Percentiles rank a stretch among this genome's conserved stretches.
Evolutionary conservation across 2,329 filamentous ascomycete genomes (phyloP).

Genomic region (Metarhizium sp.): DNA sequence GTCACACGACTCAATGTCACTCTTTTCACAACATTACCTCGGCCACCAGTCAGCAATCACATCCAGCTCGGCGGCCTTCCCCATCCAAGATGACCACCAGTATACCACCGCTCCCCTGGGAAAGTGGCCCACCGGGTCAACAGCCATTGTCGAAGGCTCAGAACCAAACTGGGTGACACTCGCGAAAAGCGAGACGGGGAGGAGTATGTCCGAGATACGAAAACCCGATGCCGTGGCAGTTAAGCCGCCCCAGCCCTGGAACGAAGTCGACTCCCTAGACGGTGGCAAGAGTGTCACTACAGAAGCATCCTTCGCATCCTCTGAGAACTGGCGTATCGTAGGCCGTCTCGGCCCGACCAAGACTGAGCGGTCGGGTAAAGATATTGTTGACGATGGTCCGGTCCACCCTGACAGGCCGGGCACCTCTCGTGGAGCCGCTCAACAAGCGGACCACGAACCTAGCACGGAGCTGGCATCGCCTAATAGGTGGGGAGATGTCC

Average conservation of each 20-base stretch:
- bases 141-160: constrained; percentile 2
- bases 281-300: constrained; percentile 15
- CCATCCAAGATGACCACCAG: constrained; percentile 6
- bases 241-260: constrained; percentile 9
- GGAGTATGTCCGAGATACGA: constrained; percentile 14
- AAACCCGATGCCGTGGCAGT: constrained; percentile 12
- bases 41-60: constrained; percentile 20
- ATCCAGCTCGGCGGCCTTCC: constrained; percentile 24
- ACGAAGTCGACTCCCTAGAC: constrained; percentile 11
- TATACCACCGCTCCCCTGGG: constrained; percentile 1
- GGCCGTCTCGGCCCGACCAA: constrained; percentile 13
- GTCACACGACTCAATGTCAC: constrained; percentile 7
- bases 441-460: constrained; percentile 2
- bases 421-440: constrained; percentile 11
- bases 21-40: constrained; percentile 12
- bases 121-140: constrained; percentile 6
- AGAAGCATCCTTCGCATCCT: constrained; percentile 24
- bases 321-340: constrained; percentile 28
- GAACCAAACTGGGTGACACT: constrained; percentile 12
- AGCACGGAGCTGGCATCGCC: constrained; percentile 8
- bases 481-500: constrained; percentile 6
- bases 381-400: constrained; percentile 23
- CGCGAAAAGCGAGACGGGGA: constrained; percentile 13
- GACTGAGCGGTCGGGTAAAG: constrained; percentile 22
- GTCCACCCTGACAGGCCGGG: constrained; percentile 28